Base-by-base conservation (phyloP, 257 asterid species). In the Jacaranda copaia region DNA sequence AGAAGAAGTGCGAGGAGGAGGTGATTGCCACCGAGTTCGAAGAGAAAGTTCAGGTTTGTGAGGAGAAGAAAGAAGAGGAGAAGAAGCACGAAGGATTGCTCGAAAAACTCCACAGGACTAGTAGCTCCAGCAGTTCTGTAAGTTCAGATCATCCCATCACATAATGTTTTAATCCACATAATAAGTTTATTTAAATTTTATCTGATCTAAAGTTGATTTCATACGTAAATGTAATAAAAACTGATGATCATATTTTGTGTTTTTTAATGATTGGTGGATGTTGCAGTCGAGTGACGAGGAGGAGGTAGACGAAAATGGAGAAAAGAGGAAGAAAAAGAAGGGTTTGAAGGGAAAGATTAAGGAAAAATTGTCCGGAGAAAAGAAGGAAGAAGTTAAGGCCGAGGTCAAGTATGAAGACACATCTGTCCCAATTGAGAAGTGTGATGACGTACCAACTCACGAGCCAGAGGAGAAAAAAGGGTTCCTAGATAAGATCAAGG, bases 281-380 rank as follows among this genome's bases (percentile, higher is more conserved):
- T 20, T 75, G 77, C 92, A 95, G 99, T 93, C 95, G 8, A 88
- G 96, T 16, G 96, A 91, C 4, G 97, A 94, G 82, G 98, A 91
- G 40, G 90, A 81, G 7, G 89, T 81, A 3, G 97, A 86, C 8
- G 97, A 78, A 16, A 84, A 82, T 0, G 91, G 88, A 0, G 85
- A 76, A 57, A 91, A 84, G 88, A 93, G 79, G 86, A 94, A 91
- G 90, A 94, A 93, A 42, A 91, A 89, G 93, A 92, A 92, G 84
- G 88, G 89, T 0, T 62, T 86, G 91, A 91, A 86, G 87, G 93
- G 87, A 0, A 92, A 88, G 80, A 61, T 92, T 72, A 81, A 82
- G 86, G 94, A 80, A 1, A 90, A 89, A 39, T 0, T 89, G 12
- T n/a, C 83, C 0, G 90, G 87, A 0, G 90, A 84, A 0, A 68